Evolutionary conservation across 2,329 filamentous ascomycete species (phyloP).

Genomic region (Diaporthe humulicola): DNA sequence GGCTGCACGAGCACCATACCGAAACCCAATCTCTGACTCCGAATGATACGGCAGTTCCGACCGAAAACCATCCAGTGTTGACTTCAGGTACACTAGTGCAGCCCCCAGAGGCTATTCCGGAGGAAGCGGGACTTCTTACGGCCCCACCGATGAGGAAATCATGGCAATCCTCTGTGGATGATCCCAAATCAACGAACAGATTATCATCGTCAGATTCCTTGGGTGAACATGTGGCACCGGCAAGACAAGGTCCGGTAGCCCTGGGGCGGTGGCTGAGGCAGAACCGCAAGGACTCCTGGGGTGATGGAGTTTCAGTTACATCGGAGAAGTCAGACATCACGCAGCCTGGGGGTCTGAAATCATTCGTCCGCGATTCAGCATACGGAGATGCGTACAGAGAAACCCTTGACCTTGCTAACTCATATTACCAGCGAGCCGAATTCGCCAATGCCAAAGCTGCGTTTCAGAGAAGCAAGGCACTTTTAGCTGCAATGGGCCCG

Average conservation of each 20-base stretch:
- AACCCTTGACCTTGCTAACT: not conserved
- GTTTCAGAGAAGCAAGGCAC: not conserved
- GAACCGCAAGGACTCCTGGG: not conserved
- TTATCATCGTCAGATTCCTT: not conserved
- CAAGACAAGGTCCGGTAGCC: not conserved
- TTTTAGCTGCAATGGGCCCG: not conserved
- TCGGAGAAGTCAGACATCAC: not conserved
- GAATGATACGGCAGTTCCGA: not conserved
- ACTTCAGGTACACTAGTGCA: not conserved
- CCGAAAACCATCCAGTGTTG: not conserved
- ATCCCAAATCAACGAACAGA: not conserved
- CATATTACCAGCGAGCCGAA: slow-evolving; percentile 1
- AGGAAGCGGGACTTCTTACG: not conserved
- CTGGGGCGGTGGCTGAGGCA: not conserved
- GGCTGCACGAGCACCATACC: not conserved
- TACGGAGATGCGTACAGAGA: not conserved
- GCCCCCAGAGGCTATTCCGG: not conserved
- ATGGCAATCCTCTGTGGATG: not conserved
- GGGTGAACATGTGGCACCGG: not conserved
- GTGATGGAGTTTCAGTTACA: not conserved
- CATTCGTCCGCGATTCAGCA: not conserved
- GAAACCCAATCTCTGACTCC: not conserved
- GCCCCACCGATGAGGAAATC: not conserved
- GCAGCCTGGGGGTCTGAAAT: not conserved
- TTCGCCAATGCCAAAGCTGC: not conserved